Evolutionary conservation across 768 basidiomycete species (phyloP).

Genomic region (Leccinum ochraceum): DNA sequence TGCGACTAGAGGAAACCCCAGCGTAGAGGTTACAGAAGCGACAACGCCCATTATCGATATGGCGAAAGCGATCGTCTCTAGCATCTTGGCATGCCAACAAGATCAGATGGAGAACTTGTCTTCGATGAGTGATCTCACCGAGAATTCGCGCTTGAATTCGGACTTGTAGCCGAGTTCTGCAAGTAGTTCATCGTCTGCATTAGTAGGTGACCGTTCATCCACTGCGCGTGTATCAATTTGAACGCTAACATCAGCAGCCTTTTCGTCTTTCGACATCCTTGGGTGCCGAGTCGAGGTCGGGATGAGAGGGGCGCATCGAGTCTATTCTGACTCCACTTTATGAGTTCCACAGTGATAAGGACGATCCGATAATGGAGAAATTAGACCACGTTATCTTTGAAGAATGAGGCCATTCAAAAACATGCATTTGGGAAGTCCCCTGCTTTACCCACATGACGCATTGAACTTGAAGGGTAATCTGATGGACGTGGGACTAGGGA

Average conservation of each 20-base stretch:
- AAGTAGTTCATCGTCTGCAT: constrained; percentile 56
- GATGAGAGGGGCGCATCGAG: neutral
- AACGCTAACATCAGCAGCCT: constrained; percentile 7
- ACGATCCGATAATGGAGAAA: neutral
- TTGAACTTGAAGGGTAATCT: neutral
- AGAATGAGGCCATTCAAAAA: neutral
- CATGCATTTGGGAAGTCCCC: neutral
- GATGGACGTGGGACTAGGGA: neutral
- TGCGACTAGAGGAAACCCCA: constrained; percentile 61
- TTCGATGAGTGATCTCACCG: constrained; percentile 41
- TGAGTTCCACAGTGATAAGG: neutral
- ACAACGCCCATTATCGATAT: constrained; percentile 75
- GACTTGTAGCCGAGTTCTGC: constrained; percentile 69
- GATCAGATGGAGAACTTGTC: neutral
- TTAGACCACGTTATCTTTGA: neutral
- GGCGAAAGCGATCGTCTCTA: constrained; percentile 66
- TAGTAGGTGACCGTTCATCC: constrained; percentile 24
- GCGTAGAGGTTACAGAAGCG: constrained; percentile 64
- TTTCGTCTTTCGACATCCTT: constrained; percentile 26
- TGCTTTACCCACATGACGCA: neutral
- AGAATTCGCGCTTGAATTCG: constrained; percentile 75
- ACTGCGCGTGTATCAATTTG: constrained; percentile 12
- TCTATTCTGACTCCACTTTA: neutral
- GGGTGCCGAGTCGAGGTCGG: neutral
- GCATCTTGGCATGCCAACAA: constrained; percentile 32